Evolutionary conservation across 1,139 yeast genomes (phyloP).

Genomic region (Geotrichum citri-aurantii): DNA sequence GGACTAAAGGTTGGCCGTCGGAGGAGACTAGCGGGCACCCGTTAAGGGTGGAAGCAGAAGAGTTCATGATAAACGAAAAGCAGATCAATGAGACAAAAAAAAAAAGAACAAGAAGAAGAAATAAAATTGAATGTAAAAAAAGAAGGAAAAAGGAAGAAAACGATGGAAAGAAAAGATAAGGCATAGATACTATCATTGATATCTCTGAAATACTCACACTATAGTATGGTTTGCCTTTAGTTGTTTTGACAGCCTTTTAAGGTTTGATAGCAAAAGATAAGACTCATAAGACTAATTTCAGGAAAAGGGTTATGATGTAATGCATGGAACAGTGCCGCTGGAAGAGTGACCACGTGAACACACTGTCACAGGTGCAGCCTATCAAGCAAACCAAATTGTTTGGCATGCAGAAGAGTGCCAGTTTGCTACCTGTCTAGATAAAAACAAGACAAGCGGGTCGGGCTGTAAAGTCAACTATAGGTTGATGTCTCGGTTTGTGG

Average conservation of each 20-base stretch:
- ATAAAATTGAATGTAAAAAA: background rate
- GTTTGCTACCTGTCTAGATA: too few relatives aligned
- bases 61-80: constrained; percentile 1
- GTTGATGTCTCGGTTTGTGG: too few relatives aligned
- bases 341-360: background rate
- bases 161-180: background rate
- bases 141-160: background rate
- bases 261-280: background rate
- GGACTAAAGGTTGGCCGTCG: constrained; percentile 23
- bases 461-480: too few relatives aligned
- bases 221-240: background rate
- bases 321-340: background rate
- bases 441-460: too few relatives aligned
- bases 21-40: constrained; percentile 13
- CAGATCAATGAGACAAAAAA: background rate
- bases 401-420: too few relatives aligned
- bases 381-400: too few relatives aligned
- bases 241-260: background rate
- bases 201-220: background rate
- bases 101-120: background rate
- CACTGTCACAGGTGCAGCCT: background rate
- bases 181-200: background rate
- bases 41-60: background rate
- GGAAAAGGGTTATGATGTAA: background rate
- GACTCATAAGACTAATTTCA: background rate